Percentiles rank a stretch among this genome's conserved stretches.
Conservation (phyloP, 1,139 yeast species). For the Blastobotrys raffinosifermentans region DNA sequence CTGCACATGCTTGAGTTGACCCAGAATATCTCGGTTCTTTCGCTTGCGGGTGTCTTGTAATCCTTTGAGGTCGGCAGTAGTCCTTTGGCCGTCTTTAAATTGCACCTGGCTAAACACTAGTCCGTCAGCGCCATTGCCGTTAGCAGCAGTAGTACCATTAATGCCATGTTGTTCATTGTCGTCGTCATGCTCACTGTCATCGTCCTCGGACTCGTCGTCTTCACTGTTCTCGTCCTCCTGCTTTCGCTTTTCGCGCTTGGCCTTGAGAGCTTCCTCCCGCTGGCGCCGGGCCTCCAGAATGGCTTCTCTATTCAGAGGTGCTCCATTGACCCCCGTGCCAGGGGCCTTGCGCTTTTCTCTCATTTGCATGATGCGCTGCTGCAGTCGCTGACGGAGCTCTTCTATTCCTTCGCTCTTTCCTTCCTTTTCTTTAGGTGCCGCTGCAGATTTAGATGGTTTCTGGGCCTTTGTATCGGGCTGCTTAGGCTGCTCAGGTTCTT, state of each 20-base stretch:
- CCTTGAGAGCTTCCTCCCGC: constrained; percentile 39
- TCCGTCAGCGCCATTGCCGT: constrained; percentile 35
- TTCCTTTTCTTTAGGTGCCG: constrained; percentile 8
- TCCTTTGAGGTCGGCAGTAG: constrained; percentile 68
- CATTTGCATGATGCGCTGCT: constrained; percentile 61
- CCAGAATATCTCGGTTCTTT: constrained; percentile 82
- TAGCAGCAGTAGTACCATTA: constrained; percentile 31
- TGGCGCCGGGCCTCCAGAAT: constrained; percentile 36
- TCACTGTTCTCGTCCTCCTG: constrained; percentile 23
- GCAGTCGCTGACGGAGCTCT: constrained; percentile 64
- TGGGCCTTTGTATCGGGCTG: constrained; percentile 1
- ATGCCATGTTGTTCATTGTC: constrained; percentile 18
- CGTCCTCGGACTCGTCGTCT: constrained; percentile 17
- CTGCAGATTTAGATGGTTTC: constrained; percentile 8
- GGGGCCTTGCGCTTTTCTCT: constrained; percentile 87
- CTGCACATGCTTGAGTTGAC: constrained; percentile 73
- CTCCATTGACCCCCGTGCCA: constrained; percentile 73
- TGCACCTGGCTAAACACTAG: constrained; percentile 78
- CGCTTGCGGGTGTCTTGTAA: constrained; percentile 54
- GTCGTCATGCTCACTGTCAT: constrained; percentile 12
- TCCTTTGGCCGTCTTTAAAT: constrained; percentile 74
- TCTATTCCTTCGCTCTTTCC: constrained; percentile 38
- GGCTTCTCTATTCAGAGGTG: constrained; percentile 55
- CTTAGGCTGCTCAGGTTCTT: constrained; percentile 5
- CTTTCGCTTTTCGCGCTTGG: constrained; percentile 36